These are phyloP conservation scores for Coriolopsis trogii DNA, from an alignment of 1,284 basidiomycete species.

Conservation along the genomic window DNA sequence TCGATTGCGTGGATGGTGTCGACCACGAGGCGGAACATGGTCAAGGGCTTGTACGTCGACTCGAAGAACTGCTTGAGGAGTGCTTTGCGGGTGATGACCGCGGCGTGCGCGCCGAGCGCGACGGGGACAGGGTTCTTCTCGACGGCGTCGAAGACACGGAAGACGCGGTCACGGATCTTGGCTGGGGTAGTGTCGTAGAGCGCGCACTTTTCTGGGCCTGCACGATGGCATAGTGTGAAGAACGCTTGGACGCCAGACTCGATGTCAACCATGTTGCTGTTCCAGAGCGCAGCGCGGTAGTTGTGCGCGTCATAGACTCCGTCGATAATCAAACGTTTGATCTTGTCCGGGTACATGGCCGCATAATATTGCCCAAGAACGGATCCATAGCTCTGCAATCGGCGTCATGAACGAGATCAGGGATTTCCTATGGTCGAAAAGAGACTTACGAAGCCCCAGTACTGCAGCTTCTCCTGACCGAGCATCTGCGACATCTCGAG, in stretches of 20 bases:
- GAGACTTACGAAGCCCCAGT: constrained; percentile 54
- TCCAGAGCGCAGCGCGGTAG: constrained; percentile 25
- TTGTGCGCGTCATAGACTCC: constrained; percentile 34
- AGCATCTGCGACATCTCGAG: constrained; percentile 46
- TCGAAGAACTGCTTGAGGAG: constrained; percentile 35
- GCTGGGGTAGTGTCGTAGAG: constrained; percentile 39
- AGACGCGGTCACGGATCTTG: constrained; percentile 30
- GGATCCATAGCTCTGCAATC: constrained; percentile 43
- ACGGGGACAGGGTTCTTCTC: constrained; percentile 34
- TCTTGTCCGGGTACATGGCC: constrained; percentile 48
- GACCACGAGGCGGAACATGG: constrained; percentile 33
- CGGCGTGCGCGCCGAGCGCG: no score
- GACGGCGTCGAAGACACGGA: constrained; percentile 30
- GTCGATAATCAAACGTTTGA: constrained; percentile 38
- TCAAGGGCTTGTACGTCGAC: constrained; percentile 40
- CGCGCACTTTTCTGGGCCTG: constrained; percentile 40
- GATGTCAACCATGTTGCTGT: constrained; percentile 28
- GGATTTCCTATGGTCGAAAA: no score
- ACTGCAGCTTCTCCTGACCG: constrained; percentile 48
- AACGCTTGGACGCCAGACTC: constrained; percentile 36
- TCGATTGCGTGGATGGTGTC: constrained; percentile 42
- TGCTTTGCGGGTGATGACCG: constrained; percentile 17
- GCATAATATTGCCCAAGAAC: constrained; percentile 48
- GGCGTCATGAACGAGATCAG: neutral
- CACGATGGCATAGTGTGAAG: constrained; percentile 39